These are phyloP conservation scores for Aspergillus brasiliensis DNA, from an alignment of 2,329 filamentous ascomycete species.

Conservation along the genomic window DNA sequence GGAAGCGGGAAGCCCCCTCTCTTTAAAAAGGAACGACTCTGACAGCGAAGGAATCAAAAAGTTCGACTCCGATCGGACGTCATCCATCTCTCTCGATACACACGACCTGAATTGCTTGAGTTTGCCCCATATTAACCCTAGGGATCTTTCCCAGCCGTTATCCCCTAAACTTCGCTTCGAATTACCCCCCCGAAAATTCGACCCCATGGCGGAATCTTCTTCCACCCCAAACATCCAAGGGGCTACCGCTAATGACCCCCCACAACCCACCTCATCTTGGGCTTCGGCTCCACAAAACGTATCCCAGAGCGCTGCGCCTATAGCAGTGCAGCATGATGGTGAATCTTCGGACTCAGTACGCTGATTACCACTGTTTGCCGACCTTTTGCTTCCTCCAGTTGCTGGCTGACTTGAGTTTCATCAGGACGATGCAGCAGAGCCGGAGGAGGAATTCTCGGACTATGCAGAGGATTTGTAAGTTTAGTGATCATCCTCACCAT, in stretches of 20 bases:
- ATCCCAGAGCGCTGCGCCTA: neutral
- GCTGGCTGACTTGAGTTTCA: neutral
- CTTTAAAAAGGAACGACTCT: neutral
- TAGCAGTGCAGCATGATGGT: neutral
- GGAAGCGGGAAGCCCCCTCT: neutral
- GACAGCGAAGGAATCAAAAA: neutral
- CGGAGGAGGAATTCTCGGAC: constrained; percentile 10
- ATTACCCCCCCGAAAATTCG: neutral
- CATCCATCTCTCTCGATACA: neutral
- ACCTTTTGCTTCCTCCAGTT: neutral
- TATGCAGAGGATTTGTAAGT: constrained; percentile 24
- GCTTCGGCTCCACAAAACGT: neutral
- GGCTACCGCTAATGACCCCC: constrained; percentile 1
- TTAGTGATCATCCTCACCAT: neutral
- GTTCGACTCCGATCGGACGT: neutral
- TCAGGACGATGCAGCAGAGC: constrained; percentile 6
- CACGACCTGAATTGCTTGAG: neutral
- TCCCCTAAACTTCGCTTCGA: neutral
- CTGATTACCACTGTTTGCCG: neutral
- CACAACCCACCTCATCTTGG: neutral
- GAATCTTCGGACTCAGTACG: constrained; percentile 4
- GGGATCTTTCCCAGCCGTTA: no score
- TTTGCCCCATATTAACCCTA: neutral
- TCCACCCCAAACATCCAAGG: neutral
- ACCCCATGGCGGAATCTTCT: neutral